These are phyloP conservation scores for Venturia carpophila DNA, from an alignment of 2,329 filamentous ascomycete genomes.

Conservation along the genomic window DNA sequence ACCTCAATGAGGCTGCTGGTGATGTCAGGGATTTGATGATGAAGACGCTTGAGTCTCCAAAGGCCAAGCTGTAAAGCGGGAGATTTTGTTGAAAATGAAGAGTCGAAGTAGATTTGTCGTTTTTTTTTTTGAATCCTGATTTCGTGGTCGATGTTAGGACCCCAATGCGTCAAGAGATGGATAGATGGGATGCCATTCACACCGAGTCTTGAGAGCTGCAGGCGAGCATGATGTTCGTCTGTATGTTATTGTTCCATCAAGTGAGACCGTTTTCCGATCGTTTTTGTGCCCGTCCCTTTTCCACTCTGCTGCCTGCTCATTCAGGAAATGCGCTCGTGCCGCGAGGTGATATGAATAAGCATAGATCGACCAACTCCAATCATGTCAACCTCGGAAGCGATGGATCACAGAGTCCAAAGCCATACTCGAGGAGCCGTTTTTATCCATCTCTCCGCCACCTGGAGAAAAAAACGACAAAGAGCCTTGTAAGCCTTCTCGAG, in stretches of 20 bases:
- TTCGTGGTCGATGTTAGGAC: not conserved
- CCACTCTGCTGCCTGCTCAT: too few species aligned
- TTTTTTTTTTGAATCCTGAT: not conserved
- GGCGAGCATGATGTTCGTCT: not conserved
- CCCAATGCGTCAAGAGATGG: not conserved
- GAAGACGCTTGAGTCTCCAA: slow-evolving; percentile 68
- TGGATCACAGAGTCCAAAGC: too few species aligned
- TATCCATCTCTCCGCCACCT: too few species aligned
- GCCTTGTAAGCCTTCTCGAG: too few species aligned
- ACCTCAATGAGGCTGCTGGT: slow-evolving; percentile 83
- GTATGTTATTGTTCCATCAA: not conserved
- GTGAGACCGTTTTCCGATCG: not conserved
- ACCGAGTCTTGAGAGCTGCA: not conserved
- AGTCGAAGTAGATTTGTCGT: not conserved
- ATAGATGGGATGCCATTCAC: not conserved
- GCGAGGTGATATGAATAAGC: not conserved
- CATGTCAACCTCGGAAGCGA: too few species aligned
- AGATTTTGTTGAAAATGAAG: not conserved
- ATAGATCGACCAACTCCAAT: not conserved
- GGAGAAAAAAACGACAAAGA: too few species aligned
- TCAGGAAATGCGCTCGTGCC: not conserved
- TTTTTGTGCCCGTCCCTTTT: not conserved
- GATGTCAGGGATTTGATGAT: slow-evolving; percentile 83
- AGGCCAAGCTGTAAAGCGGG: slow-evolving; percentile 69
- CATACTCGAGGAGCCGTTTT: too few species aligned